phyloP scores from a whole-genome alignment of 371 early-diverging fungal genomes.

The Rhizopus delemar region DNA sequence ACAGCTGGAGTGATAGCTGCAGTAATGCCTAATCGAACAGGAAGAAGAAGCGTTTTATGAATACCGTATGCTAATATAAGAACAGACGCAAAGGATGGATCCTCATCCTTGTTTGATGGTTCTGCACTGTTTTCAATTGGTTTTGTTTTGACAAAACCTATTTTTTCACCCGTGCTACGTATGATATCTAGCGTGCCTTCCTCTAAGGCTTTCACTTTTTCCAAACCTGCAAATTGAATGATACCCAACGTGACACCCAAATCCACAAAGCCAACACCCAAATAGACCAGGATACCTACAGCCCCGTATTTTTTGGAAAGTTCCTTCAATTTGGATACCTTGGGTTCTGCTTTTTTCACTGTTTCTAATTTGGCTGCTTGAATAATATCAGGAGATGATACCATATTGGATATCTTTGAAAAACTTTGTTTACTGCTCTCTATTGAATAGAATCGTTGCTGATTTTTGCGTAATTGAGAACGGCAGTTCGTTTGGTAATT shows the following conservation, averaged over 20 bases:
- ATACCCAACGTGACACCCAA: conserved; percentile 37
- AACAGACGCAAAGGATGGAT: conserved; percentile 44
- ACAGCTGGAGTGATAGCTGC: conserved; percentile 49
- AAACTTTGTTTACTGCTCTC: conserved; percentile 6
- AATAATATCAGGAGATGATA: conserved; percentile 21
- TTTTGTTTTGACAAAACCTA: conserved; percentile 18
- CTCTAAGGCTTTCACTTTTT: conserved; percentile 45
- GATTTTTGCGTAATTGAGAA: background rate
- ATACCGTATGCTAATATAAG: conserved; percentile 52
- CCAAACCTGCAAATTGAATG: conserved; percentile 41
- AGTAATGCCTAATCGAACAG: conserved; percentile 47
- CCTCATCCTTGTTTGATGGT: conserved; percentile 15
- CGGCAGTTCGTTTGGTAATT: background rate
- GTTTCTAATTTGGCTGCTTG: conserved; percentile 15
- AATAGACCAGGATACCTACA: conserved; percentile 43
- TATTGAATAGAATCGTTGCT: conserved; percentile 11
- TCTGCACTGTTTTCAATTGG: background rate
- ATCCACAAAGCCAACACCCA: conserved; percentile 45
- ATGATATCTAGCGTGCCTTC: conserved; percentile 24
- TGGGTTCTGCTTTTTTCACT: conserved; percentile 2
- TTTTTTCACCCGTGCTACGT: conserved; percentile 15
- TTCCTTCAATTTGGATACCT: conserved; percentile 24
- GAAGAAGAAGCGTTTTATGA: conserved; percentile 51
- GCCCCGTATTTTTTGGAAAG: conserved; percentile 43
- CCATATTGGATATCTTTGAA: conserved; percentile 16